Evolutionary conservation across 225 moss, liverwort and hornwort genomes (phyloP), one percentile per base, ranked within the genome.

Genomic region (Bryoerythrophyllum caledonicum): DNA sequence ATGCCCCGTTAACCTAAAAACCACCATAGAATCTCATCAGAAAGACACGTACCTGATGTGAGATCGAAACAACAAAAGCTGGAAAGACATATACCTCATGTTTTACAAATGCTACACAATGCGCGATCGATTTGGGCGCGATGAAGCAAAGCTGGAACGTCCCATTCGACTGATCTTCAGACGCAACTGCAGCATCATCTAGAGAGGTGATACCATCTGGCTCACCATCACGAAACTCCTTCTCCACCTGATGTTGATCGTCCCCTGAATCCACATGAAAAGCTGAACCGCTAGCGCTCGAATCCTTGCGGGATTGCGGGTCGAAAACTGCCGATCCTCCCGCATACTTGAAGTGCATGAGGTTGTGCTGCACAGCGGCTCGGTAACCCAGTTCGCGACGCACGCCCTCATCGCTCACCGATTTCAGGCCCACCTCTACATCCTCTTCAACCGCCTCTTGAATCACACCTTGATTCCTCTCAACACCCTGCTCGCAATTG

Each of bases 81-180:
- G 19, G 30, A 60, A 52, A 76, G 24, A 19, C 38, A 65, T 13
- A 27, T 66, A 87, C 87, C 87, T 84, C 74, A 28, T 68, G 27
- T 76, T 71, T 81, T 15, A 84, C 51, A 19, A 34, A 49, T 15
- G 84, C 87, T 30, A 0, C 26, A 74, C 87, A 87, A 10, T 67
- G 30, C 28, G 79, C 35, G 62, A 84, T 67, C 21, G 35, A 59
- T 38, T 77, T 82, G 14, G 81, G 79, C 37, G 84, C 81, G 69
- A 82, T 74, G 62, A 87, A 23, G 52, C 79, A 87, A 41, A 87
- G 70, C 67, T 60, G 76, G 40, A 82, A 72, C 17, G 34, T 53
- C 30, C 28, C 74, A 68, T 62, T 82, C 43, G 67, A 56, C 58
- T 52, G 28, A 34, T 59, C 76, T n/a, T 65, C 73, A 35, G 26